phyloP scores from a whole-genome alignment of 2,329 filamentous ascomycete genomes.

The Podosphaera xanthii region DNA sequence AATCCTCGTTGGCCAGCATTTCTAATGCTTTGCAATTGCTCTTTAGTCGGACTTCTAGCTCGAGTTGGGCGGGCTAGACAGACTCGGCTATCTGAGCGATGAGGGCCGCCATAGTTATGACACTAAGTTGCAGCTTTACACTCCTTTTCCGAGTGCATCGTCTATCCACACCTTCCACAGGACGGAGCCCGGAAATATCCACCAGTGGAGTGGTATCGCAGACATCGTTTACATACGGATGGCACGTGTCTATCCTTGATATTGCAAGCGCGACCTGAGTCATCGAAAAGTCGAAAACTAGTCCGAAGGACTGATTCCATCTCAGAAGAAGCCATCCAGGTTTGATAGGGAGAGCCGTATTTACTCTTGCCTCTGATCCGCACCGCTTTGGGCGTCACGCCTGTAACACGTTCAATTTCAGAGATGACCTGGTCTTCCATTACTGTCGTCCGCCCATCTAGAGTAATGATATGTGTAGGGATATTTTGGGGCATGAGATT shows the following conservation, averaged over 20 bases:
- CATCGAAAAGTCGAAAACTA: background rate
- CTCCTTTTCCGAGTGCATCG: background rate
- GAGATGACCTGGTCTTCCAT: background rate
- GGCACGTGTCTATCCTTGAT: background rate
- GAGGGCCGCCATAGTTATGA: background rate
- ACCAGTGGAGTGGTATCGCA: background rate
- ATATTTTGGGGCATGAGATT: background rate
- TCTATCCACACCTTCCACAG: background rate
- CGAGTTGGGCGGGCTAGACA: background rate
- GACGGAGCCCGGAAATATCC: too few species aligned
- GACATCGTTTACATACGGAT: background rate
- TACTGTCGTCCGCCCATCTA: background rate
- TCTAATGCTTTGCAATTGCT: background rate
- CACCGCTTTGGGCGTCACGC: background rate
- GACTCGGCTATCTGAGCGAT: background rate
- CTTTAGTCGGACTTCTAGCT: background rate
- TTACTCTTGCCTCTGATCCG: background rate
- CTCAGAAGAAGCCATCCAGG: background rate
- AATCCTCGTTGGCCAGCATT: background rate
- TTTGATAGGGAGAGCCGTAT: background rate
- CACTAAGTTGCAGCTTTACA: background rate
- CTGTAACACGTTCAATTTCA: background rate
- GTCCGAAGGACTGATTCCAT: background rate
- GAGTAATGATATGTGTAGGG: background rate
- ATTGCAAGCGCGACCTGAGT: background rate